Evolutionary conservation across 257 asterid genomes (phyloP), one percentile per base, ranked within the genome.

Genomic region (Solanum etuberosum): DNA sequence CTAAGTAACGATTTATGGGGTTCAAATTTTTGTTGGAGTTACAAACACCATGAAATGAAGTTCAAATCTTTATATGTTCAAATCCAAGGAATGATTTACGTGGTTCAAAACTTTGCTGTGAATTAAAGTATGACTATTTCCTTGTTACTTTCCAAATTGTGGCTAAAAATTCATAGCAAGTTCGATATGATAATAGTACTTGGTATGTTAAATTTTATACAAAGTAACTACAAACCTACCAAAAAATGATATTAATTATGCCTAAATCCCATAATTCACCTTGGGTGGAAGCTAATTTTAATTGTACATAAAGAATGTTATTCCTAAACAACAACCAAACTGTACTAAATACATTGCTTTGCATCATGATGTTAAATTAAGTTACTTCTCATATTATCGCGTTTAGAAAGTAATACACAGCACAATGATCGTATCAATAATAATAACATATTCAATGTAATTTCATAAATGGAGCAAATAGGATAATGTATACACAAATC

Each of bases 401-500:
- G 0, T 37, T 76, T 14, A 23, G 21, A 38, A 38, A 38, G 83
- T 11, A 76, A 38, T 5, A 34, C 18, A 35, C 9, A 73, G 18
- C 25, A 23, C 20, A 5, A 6, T 11, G 7, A 3, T 2, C 42
- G 0, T 70, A 8, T 1, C n/a, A 29, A 67, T 16, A 20, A 54
- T 2, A 20, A 57, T 7, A 31, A 31, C 7, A 31, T 31, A 15
- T 4, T 4, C 0, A 15, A 16, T 70, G 1, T 31, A 0, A 29
- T 31, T 5, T 31, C 2, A 70, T 31, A 31, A 16, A 2, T 7
- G n/a, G 0, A 1, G 1, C 12, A 70, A 9, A n/a, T n/a, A n/a
- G n/a, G 5, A 70, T 7, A 34, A 31, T 3, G 0, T 14, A 18
- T 16, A 70, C 2, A 16, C 0, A 2, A 12, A 29, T 27, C 1